Evolutionary conservation across 495 filamentous ascomycete species (phyloP), one percentile per base, ranked within the genome.

Genomic region (Annulohypoxylon nitens): DNA sequence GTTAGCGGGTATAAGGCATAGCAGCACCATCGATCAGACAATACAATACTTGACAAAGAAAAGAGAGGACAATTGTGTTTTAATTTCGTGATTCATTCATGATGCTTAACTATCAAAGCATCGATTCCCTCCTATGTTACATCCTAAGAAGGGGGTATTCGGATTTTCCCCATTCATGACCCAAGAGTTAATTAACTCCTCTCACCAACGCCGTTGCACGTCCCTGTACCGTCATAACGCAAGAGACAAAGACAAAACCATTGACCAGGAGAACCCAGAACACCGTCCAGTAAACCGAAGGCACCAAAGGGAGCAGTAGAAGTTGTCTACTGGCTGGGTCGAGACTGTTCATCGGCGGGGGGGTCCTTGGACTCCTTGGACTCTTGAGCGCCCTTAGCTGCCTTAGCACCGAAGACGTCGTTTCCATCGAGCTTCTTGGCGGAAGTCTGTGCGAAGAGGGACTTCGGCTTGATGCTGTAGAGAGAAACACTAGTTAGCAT

Each of bases 1-100:
- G 93, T 98, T n/a, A 92, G 90, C 59, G 92, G 90, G 75, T 94
- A 85, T 76, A 87, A 85, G 75, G 86, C 86, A 14, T 89, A 83
- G 74, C 59, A 41, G 20, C 20, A 14, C 37, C 55, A 69, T 64
- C 34, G 34, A 61, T 63, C 36, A 47, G 16, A 3, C 34, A 39
- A 34, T 47, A 50, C 20, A 37, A 33, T 25, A 16, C 20, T 8
- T 37, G n/a, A 57, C 5, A 33, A 20, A 9, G 23, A 2, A 53
- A 6, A 16, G 36, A 59, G 34, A 39, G 23, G 10, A 70, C 70
- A 39, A 50, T 58, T 1, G 48, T 25, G 23, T 64, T 16, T 11
- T 69, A 33, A 39, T 62, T 9, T 69, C 71, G 47, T 74, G 71
- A 74, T 66, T 74, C 71, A 69, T 70, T 8, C 25, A 58, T 63